These are phyloP conservation scores for Taphrina confusa DNA, from an alignment of 1,139 yeast species.

Conservation along the genomic window DNA sequence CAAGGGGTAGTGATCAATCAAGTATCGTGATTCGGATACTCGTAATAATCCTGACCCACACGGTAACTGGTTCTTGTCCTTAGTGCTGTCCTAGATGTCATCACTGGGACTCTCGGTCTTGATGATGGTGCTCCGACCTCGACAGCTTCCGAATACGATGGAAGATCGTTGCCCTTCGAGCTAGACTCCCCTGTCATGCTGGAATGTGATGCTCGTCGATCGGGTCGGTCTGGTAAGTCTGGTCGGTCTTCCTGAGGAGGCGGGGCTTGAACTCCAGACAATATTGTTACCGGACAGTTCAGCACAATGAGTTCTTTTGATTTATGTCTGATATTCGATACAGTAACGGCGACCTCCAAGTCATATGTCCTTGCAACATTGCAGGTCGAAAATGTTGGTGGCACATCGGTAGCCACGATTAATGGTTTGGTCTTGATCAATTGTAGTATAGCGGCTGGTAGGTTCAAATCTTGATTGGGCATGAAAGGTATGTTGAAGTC, in stretches of 20 bases:
- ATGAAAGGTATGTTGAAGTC: conserved; percentile 24
- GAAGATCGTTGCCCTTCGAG: background rate
- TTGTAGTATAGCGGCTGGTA: conserved; percentile 13
- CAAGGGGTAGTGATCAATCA: no score
- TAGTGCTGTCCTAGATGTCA: background rate
- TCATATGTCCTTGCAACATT: conserved; percentile 57
- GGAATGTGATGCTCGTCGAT: background rate
- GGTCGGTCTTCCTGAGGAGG: conserved; percentile 19
- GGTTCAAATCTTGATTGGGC: background rate
- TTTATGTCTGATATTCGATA: conserved; percentile 45
- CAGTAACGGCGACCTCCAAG: conserved; percentile 52
- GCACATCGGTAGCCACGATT: conserved; percentile 15
- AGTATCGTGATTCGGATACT: conserved; percentile 6
- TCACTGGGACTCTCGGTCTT: conserved; percentile 4
- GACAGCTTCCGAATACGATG: conserved; percentile 16
- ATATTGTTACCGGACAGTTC: conserved; percentile 15
- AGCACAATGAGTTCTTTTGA: conserved; percentile 4
- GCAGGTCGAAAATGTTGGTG: conserved; percentile 61
- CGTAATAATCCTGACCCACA: conserved; percentile 19
- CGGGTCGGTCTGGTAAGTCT: background rate
- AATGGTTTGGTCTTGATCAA: conserved; percentile 16
- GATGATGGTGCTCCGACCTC: conserved; percentile 8
- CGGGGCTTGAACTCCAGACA: conserved; percentile 28
- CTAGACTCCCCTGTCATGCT: background rate
- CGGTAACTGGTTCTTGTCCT: conserved; percentile 20